phyloP scores from a whole-genome alignment of 176 grass and related monocot genomes.

The Carex littledalei region DNA sequence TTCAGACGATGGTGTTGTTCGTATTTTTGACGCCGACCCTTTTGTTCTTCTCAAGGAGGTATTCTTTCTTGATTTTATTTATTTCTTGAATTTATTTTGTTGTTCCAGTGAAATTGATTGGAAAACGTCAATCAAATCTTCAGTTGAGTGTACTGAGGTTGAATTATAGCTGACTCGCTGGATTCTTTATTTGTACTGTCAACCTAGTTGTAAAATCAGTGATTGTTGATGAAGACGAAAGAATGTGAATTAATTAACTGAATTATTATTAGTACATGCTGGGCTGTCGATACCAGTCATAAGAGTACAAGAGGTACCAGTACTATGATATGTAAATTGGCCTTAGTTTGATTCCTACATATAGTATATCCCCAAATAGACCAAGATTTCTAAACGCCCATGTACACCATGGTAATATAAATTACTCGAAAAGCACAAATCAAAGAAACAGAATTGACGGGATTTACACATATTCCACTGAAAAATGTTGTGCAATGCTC shows the following conservation, averaged over 20 bases:
- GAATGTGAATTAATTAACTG: not conserved
- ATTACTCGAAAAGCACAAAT: not conserved
- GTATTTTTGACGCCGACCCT: constrained; percentile 71
- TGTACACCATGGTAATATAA: not conserved
- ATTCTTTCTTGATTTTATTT: not conserved
- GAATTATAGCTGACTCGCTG: not conserved
- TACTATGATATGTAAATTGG: not conserved
- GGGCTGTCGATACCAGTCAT: not conserved
- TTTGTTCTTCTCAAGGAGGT: constrained; percentile 58
- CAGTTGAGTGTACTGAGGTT: not conserved
- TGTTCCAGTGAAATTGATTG: not conserved
- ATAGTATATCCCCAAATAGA: not conserved
- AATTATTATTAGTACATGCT: not conserved
- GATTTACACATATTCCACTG: not conserved
- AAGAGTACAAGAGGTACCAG: not conserved
- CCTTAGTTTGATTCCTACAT: not conserved
- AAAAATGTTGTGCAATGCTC: not conserved
- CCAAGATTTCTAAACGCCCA: not conserved
- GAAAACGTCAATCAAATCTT: not conserved
- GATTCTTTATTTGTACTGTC: not conserved
- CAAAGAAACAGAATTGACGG: not conserved
- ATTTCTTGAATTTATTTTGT: not conserved
- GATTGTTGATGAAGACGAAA: not conserved
- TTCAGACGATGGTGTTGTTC: constrained; percentile 68
- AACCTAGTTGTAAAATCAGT: not conserved